Evolutionary conservation across 331 rosid species (phyloP), one percentile per base, ranked within the genome.

Genomic region (Dryas integrifolia): DNA sequence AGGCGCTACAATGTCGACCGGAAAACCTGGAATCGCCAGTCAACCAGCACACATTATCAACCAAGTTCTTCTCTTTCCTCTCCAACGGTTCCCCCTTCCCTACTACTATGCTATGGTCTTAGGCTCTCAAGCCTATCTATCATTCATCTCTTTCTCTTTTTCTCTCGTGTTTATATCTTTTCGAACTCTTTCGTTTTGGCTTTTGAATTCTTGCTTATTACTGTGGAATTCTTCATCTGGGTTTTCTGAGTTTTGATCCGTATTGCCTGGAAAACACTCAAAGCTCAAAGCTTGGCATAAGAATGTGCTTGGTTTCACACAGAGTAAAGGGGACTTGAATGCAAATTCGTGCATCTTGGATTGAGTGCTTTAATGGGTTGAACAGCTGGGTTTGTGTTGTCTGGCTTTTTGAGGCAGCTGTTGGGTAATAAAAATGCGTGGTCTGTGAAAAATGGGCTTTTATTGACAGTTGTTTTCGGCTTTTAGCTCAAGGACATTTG

Each of bases 11-110:
- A 84, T 82, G 84, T 72, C 79, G 81, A 84, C 52, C 91, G 89
- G 65, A 82, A 88, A 82, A 74, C 30, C 73, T 76, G 91, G 90
- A 82, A 6, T 83, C 40, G 66, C 87, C 89, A 82, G 67, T 82
- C 79, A 81, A 51, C 45, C 58, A 39, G 3, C 15, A 14, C 21
- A 7, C 72, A 7, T 62, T 21, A 1, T 43, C 5, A 67, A 72
- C 15, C 75, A 74, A 46, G 13, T 30, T 30, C 67, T 80, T 75
- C 74, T 60, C 77, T 59, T 76, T 69, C 51, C 75, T 26, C 67
- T 77, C 86, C 74, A 84, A 82, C 76, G 83, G 84, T 75, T 78
- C 81, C 69, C 78, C 74, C 80, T 74, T 79, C 69, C 80, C 71
- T 71, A 55, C 59, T 71, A 59, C 60, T 16, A 48, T 50, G 74